Base-by-base conservation (phyloP, 768 basidiomycete genomes). In the Amanita pseudoporphyria region DNA sequence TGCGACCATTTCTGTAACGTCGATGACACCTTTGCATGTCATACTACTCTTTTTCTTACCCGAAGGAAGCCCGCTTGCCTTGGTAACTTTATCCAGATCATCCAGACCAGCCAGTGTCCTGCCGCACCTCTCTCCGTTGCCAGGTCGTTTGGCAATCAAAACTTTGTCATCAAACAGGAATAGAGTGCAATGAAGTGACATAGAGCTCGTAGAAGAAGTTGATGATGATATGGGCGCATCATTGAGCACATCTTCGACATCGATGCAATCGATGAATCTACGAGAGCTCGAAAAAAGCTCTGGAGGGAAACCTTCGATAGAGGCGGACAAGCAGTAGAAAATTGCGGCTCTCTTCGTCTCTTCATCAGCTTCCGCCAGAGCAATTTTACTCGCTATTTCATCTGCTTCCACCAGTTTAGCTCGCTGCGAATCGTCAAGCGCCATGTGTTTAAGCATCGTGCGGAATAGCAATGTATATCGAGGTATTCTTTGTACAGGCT, bases 161-260 rank as follows among this genome's bases (percentile, higher is more conserved):
- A 99, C 70, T 59, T 90, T 90, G 67, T 99, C 95, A 54, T 93
- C 87, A 62, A 99, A 98, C 40, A 99, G 72, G 63, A 98, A 87
- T 24, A 99, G 68, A 2, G 87, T 89, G 64, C 87, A 94, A 59
- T 90, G 85, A 14, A 95, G 73, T 1, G 76, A 70, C 2, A 68
- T 74, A 1, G 65, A 58, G 46, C 68, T 71, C 10, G 70, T 67
- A 30, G 73, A 58, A 12, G 73, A 67, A 9, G 69, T 55, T n/a
- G 64, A 57, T 14, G 74, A 72, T 44, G 78, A 73, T 22, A 70
- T 56, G 22, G 69, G 67, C 2, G 70, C 63, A 47, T 84, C 84
- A 21, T 72, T 64, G 35, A 81, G 60, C 30, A 79, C 63, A 59
- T 98, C 96, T 59, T 93, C 90, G 5, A 93, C 89, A 61, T 98